Percentiles rank a stretch among this genome's conserved stretches.
Conservation (phyloP, 495 filamentous ascomycete species). For the Penicillium bovifimosum region DNA sequence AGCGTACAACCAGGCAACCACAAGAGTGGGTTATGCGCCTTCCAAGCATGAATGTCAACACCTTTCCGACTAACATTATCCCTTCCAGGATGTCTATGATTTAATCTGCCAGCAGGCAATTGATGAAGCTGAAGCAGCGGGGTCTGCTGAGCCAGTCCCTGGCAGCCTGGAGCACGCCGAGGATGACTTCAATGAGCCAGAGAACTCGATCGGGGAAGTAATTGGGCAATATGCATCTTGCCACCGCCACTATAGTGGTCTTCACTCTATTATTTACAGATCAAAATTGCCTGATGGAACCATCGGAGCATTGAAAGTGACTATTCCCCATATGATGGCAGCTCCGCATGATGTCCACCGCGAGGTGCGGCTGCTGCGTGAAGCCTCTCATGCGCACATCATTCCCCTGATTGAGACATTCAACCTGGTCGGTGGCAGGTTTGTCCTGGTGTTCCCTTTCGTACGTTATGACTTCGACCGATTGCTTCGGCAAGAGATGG, state of each 20-base stretch:
- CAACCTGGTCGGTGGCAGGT: conserved; percentile 58
- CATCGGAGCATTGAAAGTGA: conserved; percentile 79
- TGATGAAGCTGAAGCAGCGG: conserved; percentile 28
- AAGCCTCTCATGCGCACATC: conserved; percentile 45
- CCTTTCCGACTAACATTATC: not conserved
- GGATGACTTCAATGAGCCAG: conserved; percentile 7
- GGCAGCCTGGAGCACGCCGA: conserved; percentile 14
- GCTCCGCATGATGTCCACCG: conserved; percentile 75
- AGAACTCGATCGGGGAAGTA: conserved; percentile 30
- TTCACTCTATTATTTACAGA: conserved; percentile 80
- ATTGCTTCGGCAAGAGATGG: conserved; percentile 47
- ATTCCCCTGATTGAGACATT: conserved; percentile 70
- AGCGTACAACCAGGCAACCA: conserved; percentile 36
- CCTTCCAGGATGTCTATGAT: conserved; percentile 44
- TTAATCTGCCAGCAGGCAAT: conserved; percentile 38
- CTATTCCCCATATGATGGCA: conserved; percentile 61
- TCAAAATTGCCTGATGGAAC: conserved; percentile 34
- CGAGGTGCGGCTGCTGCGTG: conserved; percentile 67
- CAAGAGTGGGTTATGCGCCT: conserved; percentile 27
- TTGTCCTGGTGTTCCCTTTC: conserved; percentile 82
- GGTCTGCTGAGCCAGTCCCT: conserved; percentile 14
- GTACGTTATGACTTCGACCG: conserved; percentile 63
- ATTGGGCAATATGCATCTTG: conserved; percentile 72
- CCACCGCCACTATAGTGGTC: conserved; percentile 63
- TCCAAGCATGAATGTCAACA: not conserved